phyloP scores from a whole-genome alignment of 169 alveolate species.

The Plasmodium knowlesi region DNA sequence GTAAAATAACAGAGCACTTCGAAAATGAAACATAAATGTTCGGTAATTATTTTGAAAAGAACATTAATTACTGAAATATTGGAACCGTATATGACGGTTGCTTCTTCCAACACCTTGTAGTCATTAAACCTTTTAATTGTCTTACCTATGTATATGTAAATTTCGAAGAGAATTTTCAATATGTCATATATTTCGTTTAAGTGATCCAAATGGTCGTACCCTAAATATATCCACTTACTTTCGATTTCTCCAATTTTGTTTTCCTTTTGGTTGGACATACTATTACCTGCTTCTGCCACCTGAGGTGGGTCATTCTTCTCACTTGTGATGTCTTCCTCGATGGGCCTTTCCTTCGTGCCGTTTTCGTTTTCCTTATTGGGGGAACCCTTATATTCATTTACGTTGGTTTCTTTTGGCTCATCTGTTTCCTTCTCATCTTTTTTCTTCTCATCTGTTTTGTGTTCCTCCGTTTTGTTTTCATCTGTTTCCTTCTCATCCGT shows the following conservation, averaged over 20 bases:
- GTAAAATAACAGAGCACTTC: conserved; percentile 74
- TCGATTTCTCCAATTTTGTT: background rate
- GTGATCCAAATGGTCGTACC: conserved; percentile 45
- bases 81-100: conserved; percentile 29
- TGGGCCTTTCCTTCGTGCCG: background rate
- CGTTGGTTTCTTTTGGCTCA: background rate
- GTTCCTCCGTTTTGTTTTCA: background rate
- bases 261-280: background rate
- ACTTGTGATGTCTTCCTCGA: background rate
- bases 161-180: conserved; percentile 48
- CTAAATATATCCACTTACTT: conserved; percentile 58
- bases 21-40: conserved; percentile 61
- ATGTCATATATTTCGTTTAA: conserved; percentile 47
- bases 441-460: background rate
- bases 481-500: background rate
- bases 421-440: background rate
- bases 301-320: background rate
- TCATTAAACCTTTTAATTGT: conserved; percentile 33
- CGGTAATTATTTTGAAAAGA: conserved; percentile 45
- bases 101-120: conserved; percentile 43
- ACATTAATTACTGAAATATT: conserved; percentile 47
- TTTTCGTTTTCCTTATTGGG: background rate
- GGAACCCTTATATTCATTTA: background rate
- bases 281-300: background rate
- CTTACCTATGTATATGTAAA: conserved; percentile 40